Conservation (phyloP, 495 filamentous ascomycete species). For the Tuber melanosporum region DNA sequence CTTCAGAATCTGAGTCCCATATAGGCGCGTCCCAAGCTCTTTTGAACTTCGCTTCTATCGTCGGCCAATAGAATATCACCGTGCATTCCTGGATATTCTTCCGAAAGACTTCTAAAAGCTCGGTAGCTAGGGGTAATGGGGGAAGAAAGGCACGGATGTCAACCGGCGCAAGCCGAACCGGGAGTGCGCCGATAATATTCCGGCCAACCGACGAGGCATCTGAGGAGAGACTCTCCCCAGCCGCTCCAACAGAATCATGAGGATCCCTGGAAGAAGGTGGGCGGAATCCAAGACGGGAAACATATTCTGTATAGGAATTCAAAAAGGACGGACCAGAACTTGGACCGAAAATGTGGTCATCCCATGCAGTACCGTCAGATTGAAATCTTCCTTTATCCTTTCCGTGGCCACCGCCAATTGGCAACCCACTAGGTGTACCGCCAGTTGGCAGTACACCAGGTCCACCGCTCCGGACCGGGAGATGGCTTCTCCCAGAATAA, state of each 20-base stretch:
- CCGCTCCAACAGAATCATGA: slow-evolving; percentile 6
- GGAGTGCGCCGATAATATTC: slow-evolving; percentile 4
- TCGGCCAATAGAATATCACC: slow-evolving; percentile 40
- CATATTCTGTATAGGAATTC: slow-evolving; percentile 35
- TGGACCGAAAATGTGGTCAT: slow-evolving; percentile 36
- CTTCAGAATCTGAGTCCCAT: slow-evolving; percentile 37
- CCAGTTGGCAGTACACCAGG: not conserved
- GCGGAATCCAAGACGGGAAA: slow-evolving; percentile 35
- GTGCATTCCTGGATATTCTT: slow-evolving; percentile 34
- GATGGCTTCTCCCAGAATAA: not conserved
- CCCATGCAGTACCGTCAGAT: slow-evolving; percentile 33
- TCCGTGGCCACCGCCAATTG: not conserved
- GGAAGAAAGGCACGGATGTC: slow-evolving; percentile 40
- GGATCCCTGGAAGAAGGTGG: slow-evolving; percentile 23
- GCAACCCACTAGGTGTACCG: not conserved
- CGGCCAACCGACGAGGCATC: slow-evolving; percentile 12
- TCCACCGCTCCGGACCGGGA: not conserved
- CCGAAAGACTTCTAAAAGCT: slow-evolving; percentile 33
- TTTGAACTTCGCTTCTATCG: slow-evolving; percentile 34
- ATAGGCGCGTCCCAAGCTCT: slow-evolving; percentile 36
- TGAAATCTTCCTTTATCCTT: slow-evolving; percentile 16
- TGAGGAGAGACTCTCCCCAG: not conserved
- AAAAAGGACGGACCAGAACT: slow-evolving; percentile 38
- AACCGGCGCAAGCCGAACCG: slow-evolving; percentile 25
- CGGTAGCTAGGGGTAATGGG: slow-evolving; percentile 26